Percentiles rank a stretch among this genome's conserved stretches.
Conservation (phyloP, 192 early-diverging fungal genomes). For the Kickxella alabastrina region DNA sequence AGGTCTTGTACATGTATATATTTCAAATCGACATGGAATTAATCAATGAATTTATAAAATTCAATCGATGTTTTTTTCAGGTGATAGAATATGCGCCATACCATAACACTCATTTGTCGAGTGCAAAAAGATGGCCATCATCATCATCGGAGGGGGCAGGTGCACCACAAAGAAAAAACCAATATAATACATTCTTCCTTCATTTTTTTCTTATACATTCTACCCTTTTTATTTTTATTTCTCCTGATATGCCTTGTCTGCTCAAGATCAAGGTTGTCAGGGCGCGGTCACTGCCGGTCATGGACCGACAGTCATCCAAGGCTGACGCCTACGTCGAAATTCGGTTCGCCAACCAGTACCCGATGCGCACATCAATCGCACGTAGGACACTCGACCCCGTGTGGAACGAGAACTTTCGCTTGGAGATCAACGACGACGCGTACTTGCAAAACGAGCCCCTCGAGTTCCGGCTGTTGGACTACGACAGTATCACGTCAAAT, state of each 20-base stretch:
- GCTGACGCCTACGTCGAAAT: constrained; percentile 85
- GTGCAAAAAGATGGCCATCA: too few relatives aligned
- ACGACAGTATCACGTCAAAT: constrained; percentile 68
- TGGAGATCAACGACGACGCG: constrained; percentile 73
- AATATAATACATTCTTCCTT: too few relatives aligned
- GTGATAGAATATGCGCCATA: too few relatives aligned
- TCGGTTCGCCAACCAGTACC: constrained; percentile 69
- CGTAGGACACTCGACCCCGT: constrained; percentile 72
- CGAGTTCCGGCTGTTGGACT: constrained; percentile 73
- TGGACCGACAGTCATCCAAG: constrained; percentile 75
- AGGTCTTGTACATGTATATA: too few relatives aligned
- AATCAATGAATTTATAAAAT: too few relatives aligned
- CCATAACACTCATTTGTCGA: too few relatives aligned
- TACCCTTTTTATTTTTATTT: background rate
- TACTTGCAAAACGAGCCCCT: constrained; percentile 80
- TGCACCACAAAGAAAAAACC: too few relatives aligned
- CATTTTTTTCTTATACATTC: background rate
- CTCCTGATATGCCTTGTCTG: constrained; percentile 73
- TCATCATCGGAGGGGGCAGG: too few relatives aligned
- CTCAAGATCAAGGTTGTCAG: constrained; percentile 67
- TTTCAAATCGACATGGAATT: too few relatives aligned
- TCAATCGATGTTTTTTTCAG: too few relatives aligned
- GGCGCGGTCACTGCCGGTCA: constrained; percentile 75
- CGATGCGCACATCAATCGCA: constrained; percentile 59
- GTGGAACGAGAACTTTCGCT: constrained; percentile 79